phyloP scores from a whole-genome alignment of 75 land plant species.

The Larix kaempferi region DNA sequence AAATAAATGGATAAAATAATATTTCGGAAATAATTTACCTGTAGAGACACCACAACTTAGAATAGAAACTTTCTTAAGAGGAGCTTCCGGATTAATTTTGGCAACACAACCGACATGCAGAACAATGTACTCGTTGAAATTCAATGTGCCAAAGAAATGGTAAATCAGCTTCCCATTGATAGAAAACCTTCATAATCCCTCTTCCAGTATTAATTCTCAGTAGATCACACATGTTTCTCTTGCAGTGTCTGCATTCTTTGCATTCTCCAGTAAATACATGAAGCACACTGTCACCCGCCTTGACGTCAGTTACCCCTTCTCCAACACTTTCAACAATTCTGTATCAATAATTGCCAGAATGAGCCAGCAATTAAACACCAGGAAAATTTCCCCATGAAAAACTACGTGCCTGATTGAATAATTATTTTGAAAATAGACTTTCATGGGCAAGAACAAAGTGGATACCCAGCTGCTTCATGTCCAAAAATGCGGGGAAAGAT shows the following conservation, averaged over 20 bases:
- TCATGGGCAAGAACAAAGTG: too few relatives aligned
- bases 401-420: too few relatives aligned
- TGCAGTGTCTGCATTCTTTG: slow-evolving; percentile 32
- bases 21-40: slow-evolving; percentile 22
- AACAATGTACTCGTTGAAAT: slow-evolving; percentile 50
- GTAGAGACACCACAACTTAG: slow-evolving; percentile 41
- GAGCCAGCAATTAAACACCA: too few relatives aligned
- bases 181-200: slow-evolving; percentile 47
- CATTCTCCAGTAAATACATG: slow-evolving; percentile 49
- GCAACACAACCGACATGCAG: slow-evolving; percentile 41
- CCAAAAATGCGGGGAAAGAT: too few relatives aligned
- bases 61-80: slow-evolving; percentile 39
- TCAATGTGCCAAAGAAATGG: slow-evolving; percentile 44
- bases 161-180: slow-evolving; percentile 29
- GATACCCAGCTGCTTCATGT: too few relatives aligned
- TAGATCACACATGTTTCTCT: slow-evolving; percentile 37
- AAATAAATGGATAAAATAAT: too few relatives aligned
- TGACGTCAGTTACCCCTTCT: slow-evolving; percentile 39
- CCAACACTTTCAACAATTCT: slow-evolving; percentile 52
- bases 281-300: slow-evolving; percentile 45
- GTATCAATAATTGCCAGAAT: too few relatives aligned
- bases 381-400: too few relatives aligned
- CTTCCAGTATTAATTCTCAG: slow-evolving; percentile 22
- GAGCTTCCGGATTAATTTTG: slow-evolving; percentile 36
- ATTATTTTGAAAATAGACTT: too few relatives aligned